Percentiles rank a stretch among this genome's conserved stretches.
Conservation (phyloP, 2,329 filamentous ascomycete species). For the Arthrobotrys entomopaga region DNA sequence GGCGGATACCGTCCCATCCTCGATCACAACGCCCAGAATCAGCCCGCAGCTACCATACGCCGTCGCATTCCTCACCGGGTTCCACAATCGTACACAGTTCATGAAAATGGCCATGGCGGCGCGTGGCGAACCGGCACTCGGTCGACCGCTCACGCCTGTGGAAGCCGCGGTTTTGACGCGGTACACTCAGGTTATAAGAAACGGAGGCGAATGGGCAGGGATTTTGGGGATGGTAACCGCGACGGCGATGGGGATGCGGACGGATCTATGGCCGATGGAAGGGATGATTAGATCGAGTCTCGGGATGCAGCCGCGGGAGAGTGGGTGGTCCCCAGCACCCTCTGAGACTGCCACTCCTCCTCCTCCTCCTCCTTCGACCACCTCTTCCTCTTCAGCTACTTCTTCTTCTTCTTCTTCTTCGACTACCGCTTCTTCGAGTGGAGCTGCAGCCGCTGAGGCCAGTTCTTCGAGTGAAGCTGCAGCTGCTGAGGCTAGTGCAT, state of each 20-base stretch:
- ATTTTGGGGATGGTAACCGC: slow-evolving; percentile 8
- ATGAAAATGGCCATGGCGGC: slow-evolving; percentile 14
- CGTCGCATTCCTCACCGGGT: slow-evolving; percentile 19
- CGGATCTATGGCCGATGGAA: slow-evolving; percentile 32
- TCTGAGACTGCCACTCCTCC: too few species aligned
- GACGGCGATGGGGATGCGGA: not conserved
- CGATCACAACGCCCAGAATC: slow-evolving; percentile 31
- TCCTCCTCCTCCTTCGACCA: too few species aligned
- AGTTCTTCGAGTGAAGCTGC: not conserved
- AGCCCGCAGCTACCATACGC: slow-evolving; percentile 17
- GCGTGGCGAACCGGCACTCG: slow-evolving; percentile 2
- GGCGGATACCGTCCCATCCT: slow-evolving; percentile 9
- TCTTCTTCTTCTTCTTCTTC: too few species aligned
- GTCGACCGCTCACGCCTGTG: slow-evolving; percentile 32
- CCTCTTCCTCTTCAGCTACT: too few species aligned
- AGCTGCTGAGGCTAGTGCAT: not conserved
- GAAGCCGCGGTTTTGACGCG: slow-evolving; percentile 35
- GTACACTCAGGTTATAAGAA: slow-evolving; percentile 36
- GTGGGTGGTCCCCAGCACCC: too few species aligned
- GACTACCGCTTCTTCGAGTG: too few species aligned
- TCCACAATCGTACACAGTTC: slow-evolving; percentile 9
- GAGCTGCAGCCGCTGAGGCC: not conserved
- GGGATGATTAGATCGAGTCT: not conserved
- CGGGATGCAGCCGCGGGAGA: too few species aligned
- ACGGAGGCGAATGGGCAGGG: slow-evolving; percentile 31